Conservation (phyloP, 305 asterid genomes). For the Fraxinus albicans region DNA sequence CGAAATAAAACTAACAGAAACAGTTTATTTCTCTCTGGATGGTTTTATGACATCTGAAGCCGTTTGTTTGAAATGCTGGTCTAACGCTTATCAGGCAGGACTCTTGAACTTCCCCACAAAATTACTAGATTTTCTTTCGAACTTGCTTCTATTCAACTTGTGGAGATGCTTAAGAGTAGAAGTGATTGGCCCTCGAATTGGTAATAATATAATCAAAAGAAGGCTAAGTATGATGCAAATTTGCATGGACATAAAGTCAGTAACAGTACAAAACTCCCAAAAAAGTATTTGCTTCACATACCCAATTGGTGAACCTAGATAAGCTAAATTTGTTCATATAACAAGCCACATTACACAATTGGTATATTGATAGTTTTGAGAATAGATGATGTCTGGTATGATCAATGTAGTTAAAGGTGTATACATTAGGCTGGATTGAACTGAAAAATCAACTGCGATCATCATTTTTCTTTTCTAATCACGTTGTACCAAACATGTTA, state of each 20-base stretch:
- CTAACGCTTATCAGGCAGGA: not conserved
- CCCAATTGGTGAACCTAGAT: constrained; percentile 56
- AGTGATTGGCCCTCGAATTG: constrained; percentile 47
- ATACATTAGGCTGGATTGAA: not conserved
- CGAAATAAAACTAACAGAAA: not conserved
- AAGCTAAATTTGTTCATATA: constrained; percentile 38
- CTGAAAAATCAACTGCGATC: not conserved
- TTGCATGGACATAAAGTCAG: constrained; percentile 26
- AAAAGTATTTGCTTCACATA: constrained; percentile 15
- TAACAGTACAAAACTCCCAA: not conserved
- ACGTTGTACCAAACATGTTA: not conserved
- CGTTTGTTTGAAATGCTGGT: not conserved
- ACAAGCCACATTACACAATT: constrained; percentile 51
- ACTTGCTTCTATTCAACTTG: not conserved
- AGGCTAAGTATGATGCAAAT: constrained; percentile 48
- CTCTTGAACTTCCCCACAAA: not conserved
- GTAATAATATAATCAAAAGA: constrained; percentile 40
- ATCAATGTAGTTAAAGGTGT: no score
- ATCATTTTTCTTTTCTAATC: not conserved
- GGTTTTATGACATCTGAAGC: not conserved
- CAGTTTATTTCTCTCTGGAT: not conserved
- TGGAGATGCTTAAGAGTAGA: constrained; percentile 25
- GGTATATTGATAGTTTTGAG: no score
- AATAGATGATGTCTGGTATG: no score
- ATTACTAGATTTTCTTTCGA: not conserved